Conservation (phyloP, 2,329 filamentous ascomycete species). For the Exophiala viscosa region DNA sequence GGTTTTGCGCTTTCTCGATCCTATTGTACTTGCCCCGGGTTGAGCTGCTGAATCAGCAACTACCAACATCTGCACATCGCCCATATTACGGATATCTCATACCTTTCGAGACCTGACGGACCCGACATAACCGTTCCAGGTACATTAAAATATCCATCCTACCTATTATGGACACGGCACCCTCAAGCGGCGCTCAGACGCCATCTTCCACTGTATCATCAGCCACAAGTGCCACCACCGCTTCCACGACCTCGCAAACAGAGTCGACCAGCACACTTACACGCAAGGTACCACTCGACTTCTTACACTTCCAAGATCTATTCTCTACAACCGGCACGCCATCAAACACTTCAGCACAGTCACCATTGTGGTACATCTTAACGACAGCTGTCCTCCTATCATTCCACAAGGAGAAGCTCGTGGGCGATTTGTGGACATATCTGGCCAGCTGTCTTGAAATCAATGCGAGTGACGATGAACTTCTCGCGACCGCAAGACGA, state of each 20-base stretch:
- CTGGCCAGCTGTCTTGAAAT: slow-evolving; percentile 12
- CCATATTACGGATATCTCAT: too few species aligned
- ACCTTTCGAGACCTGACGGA: not conserved
- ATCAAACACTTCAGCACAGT: not conserved
- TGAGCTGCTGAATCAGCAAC: too few species aligned
- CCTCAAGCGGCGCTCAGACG: slow-evolving; percentile 2
- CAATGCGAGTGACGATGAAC: not conserved
- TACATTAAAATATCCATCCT: not conserved
- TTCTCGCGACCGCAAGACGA: slow-evolving; percentile 25
- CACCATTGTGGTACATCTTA: slow-evolving; percentile 30
- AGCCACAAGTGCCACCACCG: not conserved
- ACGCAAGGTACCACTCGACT: slow-evolving; percentile 5
- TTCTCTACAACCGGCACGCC: slow-evolving; percentile 1
- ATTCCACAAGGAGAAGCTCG: slow-evolving; percentile 30
- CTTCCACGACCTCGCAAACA: not conserved
- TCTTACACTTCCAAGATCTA: slow-evolving; percentile 8
- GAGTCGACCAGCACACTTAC: not conserved
- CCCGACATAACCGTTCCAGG: not conserved
- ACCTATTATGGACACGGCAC: not conserved
- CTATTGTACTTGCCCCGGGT: not conserved
- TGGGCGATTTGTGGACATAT: slow-evolving; percentile 30
- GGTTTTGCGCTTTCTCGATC: not conserved
- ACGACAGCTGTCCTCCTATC: slow-evolving; percentile 28
- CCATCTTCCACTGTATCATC: slow-evolving; percentile 1
- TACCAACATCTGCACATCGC: too few species aligned